Conservation (phyloP, 2,329 filamentous ascomycete species). For the Aspergillus oerlinghausenensis region DNA sequence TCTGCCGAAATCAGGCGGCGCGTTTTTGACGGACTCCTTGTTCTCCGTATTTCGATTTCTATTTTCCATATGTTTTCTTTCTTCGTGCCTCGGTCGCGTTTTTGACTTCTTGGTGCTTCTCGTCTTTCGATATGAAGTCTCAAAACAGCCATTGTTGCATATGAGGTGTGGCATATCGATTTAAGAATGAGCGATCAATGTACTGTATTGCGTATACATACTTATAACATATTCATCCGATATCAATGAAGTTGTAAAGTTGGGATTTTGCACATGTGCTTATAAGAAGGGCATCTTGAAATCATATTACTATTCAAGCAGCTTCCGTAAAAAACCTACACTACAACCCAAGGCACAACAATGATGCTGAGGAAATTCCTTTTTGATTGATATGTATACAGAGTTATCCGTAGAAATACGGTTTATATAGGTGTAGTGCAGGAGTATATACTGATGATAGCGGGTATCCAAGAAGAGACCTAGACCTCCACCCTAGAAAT, state of each 20-base stretch:
- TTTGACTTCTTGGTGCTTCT: background rate
- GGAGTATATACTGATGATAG: slow-evolving; percentile 1
- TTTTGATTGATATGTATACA: background rate
- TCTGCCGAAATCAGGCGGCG: background rate
- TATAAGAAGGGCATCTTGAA: background rate
- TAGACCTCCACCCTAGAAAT: slow-evolving; percentile 8
- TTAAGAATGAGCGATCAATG: slow-evolving; percentile 3
- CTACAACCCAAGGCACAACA: background rate
- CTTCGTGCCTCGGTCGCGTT: slow-evolving; percentile 1
- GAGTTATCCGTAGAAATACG: slow-evolving; percentile 44
- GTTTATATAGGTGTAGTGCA: slow-evolving; percentile 27
- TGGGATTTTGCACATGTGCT: background rate
- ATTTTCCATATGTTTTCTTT: background rate
- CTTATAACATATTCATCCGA: slow-evolving; percentile 6
- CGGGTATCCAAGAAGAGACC: slow-evolving; percentile 12
- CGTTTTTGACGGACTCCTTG: background rate
- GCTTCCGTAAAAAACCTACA: background rate
- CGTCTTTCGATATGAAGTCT: background rate
- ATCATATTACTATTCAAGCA: background rate
- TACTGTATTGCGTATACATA: slow-evolving; percentile 17
- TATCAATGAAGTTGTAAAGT: background rate
- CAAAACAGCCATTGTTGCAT: slow-evolving; percentile 1
- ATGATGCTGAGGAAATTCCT: background rate
- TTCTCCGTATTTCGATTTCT: background rate
- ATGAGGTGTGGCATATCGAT: slow-evolving; percentile 6